Conservation (phyloP, 306 rosid species). For the Acacia acuminata region DNA sequence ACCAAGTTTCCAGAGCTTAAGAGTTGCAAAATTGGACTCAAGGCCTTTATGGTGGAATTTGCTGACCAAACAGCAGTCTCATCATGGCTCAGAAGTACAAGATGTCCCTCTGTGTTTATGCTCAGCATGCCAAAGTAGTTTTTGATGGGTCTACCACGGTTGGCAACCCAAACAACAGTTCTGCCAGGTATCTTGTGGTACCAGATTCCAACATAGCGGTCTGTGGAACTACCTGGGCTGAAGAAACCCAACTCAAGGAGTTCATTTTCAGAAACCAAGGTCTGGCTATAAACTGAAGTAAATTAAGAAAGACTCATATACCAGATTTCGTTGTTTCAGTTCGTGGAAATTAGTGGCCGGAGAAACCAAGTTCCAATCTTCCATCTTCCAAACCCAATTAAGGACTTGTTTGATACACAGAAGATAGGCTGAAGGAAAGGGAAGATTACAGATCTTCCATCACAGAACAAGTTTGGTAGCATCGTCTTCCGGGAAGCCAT, state of each 20-base stretch:
- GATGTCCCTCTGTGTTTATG: conserved; percentile 23
- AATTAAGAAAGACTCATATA: neutral
- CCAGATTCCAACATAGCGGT: conserved; percentile 56
- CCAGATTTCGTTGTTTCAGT: neutral
- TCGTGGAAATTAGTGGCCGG: neutral
- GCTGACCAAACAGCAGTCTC: conserved; percentile 39
- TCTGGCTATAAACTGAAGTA: neutral
- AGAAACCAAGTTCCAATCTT: neutral
- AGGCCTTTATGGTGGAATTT: neutral
- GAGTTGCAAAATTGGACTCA: conserved; percentile 23
- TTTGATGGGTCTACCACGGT: conserved; percentile 37
- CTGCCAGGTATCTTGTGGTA: conserved; percentile 31
- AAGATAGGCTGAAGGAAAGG: no score
- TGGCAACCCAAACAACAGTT: conserved; percentile 60
- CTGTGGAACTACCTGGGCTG: neutral
- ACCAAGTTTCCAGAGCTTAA: conserved; percentile 46
- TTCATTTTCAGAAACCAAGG: conserved; percentile 1
- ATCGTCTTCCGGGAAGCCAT: no score
- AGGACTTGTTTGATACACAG: no score
- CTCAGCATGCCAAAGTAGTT: conserved; percentile 37
- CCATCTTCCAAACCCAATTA: neutral
- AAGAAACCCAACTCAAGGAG: conserved; percentile 21
- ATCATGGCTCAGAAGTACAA: conserved; percentile 26
- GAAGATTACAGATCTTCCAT: no score
- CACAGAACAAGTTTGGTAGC: no score